phyloP scores from a whole-genome alignment of 2,329 filamentous ascomycete species.

The Fusarium phyllophilum region DNA sequence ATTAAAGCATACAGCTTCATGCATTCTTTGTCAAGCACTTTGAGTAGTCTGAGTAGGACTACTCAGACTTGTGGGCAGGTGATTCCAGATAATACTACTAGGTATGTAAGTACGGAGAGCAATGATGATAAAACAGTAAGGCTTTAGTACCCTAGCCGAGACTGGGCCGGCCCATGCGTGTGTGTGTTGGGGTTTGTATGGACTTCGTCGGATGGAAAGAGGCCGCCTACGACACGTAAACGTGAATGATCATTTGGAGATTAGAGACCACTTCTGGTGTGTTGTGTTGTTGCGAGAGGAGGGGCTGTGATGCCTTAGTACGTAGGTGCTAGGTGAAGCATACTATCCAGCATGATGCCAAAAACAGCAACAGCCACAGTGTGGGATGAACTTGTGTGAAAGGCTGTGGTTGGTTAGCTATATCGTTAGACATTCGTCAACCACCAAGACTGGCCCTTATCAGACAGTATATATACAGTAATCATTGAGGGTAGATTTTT shows the following conservation, averaged over 20 bases:
- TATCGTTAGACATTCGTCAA: not conserved
- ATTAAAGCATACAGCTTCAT: not conserved
- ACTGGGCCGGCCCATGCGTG: not conserved
- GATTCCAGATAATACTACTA: not conserved
- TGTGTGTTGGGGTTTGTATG: not conserved
- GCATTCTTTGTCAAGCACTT: not conserved
- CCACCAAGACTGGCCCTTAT: not conserved
- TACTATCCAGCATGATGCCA: not conserved
- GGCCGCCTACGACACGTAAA: conserved; percentile 25
- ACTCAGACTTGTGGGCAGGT: not conserved
- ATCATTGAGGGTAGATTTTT: not conserved
- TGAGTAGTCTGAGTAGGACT: not conserved
- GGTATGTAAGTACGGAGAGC: not conserved
- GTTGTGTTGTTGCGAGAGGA: conserved; percentile 20
- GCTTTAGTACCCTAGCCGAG: not conserved
- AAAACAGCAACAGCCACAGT: conserved; percentile 20
- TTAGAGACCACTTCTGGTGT: conserved; percentile 12
- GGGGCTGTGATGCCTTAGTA: conserved; percentile 20
- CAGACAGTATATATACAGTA: conserved; percentile 24
- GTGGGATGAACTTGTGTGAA: not conserved
- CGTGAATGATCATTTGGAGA: not conserved
- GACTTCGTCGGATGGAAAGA: not conserved
- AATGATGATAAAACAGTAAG: not conserved
- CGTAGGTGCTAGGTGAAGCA: not conserved
- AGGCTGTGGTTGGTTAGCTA: conserved; percentile 14